Conservation (phyloP, 2,329 filamentous ascomycete genomes). For the Cercospora sp. region DNA sequence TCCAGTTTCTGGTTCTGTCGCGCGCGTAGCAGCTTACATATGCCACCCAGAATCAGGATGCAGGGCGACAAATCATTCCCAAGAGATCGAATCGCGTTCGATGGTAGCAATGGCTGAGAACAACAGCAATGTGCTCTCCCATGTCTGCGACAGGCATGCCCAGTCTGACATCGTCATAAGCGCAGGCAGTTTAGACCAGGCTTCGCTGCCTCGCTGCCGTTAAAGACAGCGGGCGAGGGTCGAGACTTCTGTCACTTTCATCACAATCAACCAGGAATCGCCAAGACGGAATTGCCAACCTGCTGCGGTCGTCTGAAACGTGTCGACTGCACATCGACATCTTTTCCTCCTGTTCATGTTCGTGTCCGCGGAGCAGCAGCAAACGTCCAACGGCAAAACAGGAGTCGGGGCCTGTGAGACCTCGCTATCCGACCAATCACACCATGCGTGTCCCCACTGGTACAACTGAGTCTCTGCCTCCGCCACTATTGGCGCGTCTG, state of each 20-base stretch:
- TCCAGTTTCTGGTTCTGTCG: background rate
- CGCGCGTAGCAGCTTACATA: background rate
- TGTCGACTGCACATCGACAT: background rate
- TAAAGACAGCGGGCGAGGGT: background rate
- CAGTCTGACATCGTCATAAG: background rate
- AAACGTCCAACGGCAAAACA: background rate
- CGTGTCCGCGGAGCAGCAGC: background rate
- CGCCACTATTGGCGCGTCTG: background rate
- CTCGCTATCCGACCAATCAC: background rate
- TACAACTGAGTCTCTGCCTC: background rate
- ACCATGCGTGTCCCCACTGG: background rate
- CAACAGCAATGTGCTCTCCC: background rate
- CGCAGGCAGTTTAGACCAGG: background rate
- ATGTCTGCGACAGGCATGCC: background rate
- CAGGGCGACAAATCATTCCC: no score
- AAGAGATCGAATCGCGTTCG: background rate
- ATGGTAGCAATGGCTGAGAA: background rate
- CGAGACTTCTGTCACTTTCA: background rate
- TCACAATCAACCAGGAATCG: background rate
- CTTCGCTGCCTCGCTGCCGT: background rate
- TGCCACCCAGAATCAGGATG: no score
- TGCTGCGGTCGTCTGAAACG: background rate
- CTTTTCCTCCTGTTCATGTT: background rate
- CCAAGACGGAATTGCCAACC: background rate
- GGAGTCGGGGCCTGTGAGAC: background rate